Evolutionary conservation across 108 stramenopile genomes (phyloP), one percentile per base, ranked within the genome.

Genomic region (Skeletonema tropicum): DNA sequence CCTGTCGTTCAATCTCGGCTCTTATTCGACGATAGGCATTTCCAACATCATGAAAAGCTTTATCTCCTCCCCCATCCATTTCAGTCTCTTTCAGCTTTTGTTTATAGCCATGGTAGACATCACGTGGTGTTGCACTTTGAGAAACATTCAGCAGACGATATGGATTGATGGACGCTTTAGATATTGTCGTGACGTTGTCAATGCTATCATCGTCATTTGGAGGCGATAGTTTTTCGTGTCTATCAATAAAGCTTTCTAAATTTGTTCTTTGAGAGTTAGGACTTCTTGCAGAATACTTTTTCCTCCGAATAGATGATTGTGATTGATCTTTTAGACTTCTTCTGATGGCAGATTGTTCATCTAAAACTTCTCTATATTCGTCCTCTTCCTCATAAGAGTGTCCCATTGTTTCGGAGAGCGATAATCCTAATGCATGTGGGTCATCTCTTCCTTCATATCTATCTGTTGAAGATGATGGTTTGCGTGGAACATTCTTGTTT

Each of bases 141-240:
- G 72, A 63, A 26, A 80, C 29, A 15, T 73, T 73, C 21, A 80
- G 57, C 9, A 80, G 60, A 15, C 55, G 57, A 29, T 80, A 80
- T 14, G 79, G 79, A 36, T 80, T 80, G 25, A 48, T 70, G 23
- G 73, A 74, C 30, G 79, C 79, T 70, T 80, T 74, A 31, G 79
- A 80, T 70, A 80, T 74, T 9, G 79, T 80, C 30, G 79, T 80
- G 39, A 74, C 79, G 36, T 80, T 80, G 41, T 80, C 79, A 13
- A 64, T 46, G 26, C 68, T 68, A 59, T 73, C 73, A 10, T 25
- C 29, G 41, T 69, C 68, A 38, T 5, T 55, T 25, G 21, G 14
- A 15, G 33, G 32, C 8, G 60, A 60, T 1, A 7, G 8, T 48
- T 68, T 29, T 11, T 36, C 4, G 15, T 42, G 69, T 19, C 64